Conservation (phyloP, 75 land plant genomes). For the Picea sitchensis region DNA sequence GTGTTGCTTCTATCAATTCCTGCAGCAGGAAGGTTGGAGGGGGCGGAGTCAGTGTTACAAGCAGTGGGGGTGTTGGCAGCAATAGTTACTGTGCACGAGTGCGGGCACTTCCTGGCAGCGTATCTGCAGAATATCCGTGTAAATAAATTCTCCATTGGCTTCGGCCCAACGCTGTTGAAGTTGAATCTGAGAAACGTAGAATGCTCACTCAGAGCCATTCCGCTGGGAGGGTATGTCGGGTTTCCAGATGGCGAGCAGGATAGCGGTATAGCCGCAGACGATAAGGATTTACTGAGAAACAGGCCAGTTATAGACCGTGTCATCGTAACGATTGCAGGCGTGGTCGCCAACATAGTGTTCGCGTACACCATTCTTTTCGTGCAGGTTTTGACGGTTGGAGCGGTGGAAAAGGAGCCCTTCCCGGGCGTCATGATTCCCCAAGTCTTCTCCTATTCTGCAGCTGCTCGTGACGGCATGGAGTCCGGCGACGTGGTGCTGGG, state of each 20-base stretch:
- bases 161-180: slow-evolving; percentile 81
- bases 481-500: slow-evolving; percentile 76
- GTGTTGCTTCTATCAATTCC: too few relatives aligned
- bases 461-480: slow-evolving; percentile 68
- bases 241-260: slow-evolving; percentile 95
- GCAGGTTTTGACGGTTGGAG: slow-evolving; percentile 74
- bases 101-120: slow-evolving; percentile 93
- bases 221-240: slow-evolving; percentile 91
- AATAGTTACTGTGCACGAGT: slow-evolving; percentile 84
- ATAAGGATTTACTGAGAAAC: slow-evolving; percentile 75
- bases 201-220: slow-evolving; percentile 86
- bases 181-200: slow-evolving; percentile 73
- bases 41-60: slow-evolving; percentile 3
- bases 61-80: slow-evolving; percentile 84
- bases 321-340: slow-evolving; percentile 90
- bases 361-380: slow-evolving; percentile 71
- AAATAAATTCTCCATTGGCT: slow-evolving; percentile 92
- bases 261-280: slow-evolving; percentile 67
- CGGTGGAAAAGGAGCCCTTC: slow-evolving; percentile 67
- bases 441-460: slow-evolving; percentile 67
- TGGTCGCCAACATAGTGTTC: slow-evolving; percentile 80
- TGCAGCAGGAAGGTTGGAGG: too few relatives aligned
- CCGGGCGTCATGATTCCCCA: slow-evolving; percentile 88
- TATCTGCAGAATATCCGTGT: slow-evolving; percentile 83
- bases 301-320: slow-evolving; percentile 73